Evolutionary conservation across 2,329 filamentous ascomycete species (phyloP), one percentile per base, ranked within the genome.

Genomic region (Fusarium sp.): DNA sequence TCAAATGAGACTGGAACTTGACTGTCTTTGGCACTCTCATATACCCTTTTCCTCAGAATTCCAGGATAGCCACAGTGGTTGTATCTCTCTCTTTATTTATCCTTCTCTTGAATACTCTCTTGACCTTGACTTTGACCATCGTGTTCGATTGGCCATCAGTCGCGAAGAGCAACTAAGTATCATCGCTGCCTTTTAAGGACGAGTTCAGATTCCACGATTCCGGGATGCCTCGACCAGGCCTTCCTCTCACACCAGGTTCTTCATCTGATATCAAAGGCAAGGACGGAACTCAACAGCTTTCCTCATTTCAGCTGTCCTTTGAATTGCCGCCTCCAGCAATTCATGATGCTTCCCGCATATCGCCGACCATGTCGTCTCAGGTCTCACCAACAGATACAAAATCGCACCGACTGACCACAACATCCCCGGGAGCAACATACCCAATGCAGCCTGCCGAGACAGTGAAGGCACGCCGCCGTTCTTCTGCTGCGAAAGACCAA

Each of bases 251-350:
- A 55, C 94, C 94, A 45, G 91, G 90, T 59, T 93, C 93, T 17
- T 96, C 93, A 39, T 92, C 92, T 57, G 94, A 96, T 79, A 93
- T 96, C 80, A 89, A 90, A 64, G 91, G 90, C 73, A 90, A 94
- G 82, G 91, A 92, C 82, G 90, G 90, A 69, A 85, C 86, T n/a
- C 86, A 87, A 56, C 87, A 89, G 69, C 86, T 92, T 51, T 84
- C 87, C 45, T 85, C 87, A 44, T 84, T 93, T 30, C 93, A 94
- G 77, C 85, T 90, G 71, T 87, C 90, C 58, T 95, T 96, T 80
- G 88, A 93, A 76, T 87, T 97, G 18, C 94, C 94, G 10, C 94
- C 94, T 22, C 93, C 94, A 20, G 94, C 93, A 32, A 86, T 95
- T 77, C 84, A 84, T 76, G 86, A 83, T 78, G 84, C 80, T 81